Evolutionary conservation across 2,329 filamentous ascomycete genomes (phyloP).

Genomic region (Fusarium praegraminearum): DNA sequence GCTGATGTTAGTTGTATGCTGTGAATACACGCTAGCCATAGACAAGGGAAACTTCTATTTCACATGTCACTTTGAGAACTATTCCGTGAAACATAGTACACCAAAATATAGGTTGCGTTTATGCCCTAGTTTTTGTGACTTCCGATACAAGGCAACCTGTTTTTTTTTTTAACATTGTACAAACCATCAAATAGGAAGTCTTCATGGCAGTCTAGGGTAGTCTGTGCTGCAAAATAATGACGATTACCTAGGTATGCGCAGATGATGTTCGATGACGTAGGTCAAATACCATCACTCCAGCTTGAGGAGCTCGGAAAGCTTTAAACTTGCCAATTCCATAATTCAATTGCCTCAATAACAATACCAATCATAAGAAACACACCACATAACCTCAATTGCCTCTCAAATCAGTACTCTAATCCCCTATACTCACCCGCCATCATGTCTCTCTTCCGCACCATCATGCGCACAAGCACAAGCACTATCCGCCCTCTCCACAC

Average conservation of each 20-base stretch:
- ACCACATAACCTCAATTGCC: background rate
- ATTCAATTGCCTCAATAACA: slow-evolving; percentile 7
- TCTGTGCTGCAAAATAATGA: slow-evolving; percentile 15
- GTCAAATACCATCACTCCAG: slow-evolving; percentile 5
- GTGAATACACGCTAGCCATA: background rate
- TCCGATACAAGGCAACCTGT: no score
- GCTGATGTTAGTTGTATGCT: background rate
- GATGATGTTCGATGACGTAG: slow-evolving; percentile 41
- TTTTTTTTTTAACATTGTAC: no score
- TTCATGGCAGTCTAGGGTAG: slow-evolving; percentile 10
- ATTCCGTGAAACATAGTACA: background rate
- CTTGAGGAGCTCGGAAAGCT: background rate
- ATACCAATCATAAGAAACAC: background rate
- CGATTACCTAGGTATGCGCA: slow-evolving; percentile 19
- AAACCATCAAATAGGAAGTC: no score
- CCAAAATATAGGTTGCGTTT: background rate
- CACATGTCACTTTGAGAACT: background rate
- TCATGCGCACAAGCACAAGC: slow-evolving; percentile 35
- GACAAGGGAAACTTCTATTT: no score
- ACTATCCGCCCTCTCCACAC: slow-evolving; percentile 51
- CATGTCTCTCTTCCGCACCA: slow-evolving; percentile 42
- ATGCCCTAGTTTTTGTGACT: no score
- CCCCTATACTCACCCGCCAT: background rate
- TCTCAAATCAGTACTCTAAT: background rate
- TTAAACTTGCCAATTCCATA: slow-evolving; percentile 12